Base-by-base conservation (phyloP, 805 yeast species). In the Barnettozyma botsteinii region DNA sequence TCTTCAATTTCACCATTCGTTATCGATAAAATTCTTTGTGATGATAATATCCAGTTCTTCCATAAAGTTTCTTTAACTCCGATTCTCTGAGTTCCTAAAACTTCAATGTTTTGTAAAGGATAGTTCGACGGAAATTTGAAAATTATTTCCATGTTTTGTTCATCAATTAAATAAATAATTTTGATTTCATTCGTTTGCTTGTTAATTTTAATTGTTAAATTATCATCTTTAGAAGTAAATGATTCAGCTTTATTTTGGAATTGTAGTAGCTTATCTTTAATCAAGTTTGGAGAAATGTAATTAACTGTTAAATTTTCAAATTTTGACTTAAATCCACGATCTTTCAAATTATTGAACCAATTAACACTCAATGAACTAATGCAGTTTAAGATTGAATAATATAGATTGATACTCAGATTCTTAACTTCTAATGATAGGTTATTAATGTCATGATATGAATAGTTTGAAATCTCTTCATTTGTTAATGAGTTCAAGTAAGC, bases 21-120 rank as follows among this genome's bases (percentile, higher is more conserved):
- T 29, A 83, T 72, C 2, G 86, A 73, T 22, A 87, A 77, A 8
- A 86, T 79, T 42, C 88, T 74, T 56, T 88, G 96, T 4, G 95
- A 86, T 5, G 96, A 89, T 59, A 91, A 67, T 15, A 91, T 64
- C 98, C 98, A 93, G 2, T 95, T 87, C 51, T 86, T 82, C 95
- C 96, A 89, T 61, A 85, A 88, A 46, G 77, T 79, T 51, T 91
- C 98, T 48, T 83, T 85, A 13, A 91, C 94, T 17, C 98, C 98
- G 25, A 87, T 72, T 45, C 95, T 69, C 35, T 77, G 69, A 0
- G 87, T 76, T 4, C 96, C 97, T 33, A 75, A 77, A 1, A 93
- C 88, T 8, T 68, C 66, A 9, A 93, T 81, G 47, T 76, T 81
- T 2, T 78, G 73, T 31, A 91, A 71, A 9, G 99, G 99, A 51